phyloP scores from a whole-genome alignment of 2,329 filamentous ascomycete genomes.

The Orbilia javanica region DNA sequence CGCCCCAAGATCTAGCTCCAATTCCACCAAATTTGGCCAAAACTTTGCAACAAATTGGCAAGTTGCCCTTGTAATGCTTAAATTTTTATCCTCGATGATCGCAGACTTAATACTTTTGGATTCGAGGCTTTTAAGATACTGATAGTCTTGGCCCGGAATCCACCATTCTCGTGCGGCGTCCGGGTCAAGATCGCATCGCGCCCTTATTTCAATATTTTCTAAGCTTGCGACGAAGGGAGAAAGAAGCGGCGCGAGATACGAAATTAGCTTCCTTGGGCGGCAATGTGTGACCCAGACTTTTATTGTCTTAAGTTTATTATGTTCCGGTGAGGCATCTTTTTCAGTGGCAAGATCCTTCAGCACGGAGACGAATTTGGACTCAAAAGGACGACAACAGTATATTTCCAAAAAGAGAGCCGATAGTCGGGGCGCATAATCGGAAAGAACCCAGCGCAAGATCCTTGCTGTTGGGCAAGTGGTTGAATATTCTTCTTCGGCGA shows the following conservation, averaged over 20 bases:
- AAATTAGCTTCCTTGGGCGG: slow-evolving; percentile 14
- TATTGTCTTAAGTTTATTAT: slow-evolving; percentile 13
- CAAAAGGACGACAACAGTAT: background rate
- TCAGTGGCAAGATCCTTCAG: background rate
- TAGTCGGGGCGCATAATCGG: background rate
- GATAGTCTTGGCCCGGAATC: background rate
- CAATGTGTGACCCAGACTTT: slow-evolving; percentile 31
- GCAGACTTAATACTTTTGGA: slow-evolving; percentile 1
- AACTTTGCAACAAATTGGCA: background rate
- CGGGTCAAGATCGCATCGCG: slow-evolving; percentile 11
- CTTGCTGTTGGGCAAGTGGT: background rate
- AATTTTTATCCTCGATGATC: slow-evolving; percentile 28
- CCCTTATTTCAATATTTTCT: slow-evolving; percentile 14
- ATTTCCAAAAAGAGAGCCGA: slow-evolving; percentile 46
- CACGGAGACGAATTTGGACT: background rate
- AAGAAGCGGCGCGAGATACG: background rate
- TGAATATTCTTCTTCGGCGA: background rate
- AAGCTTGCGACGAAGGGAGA: slow-evolving; percentile 1
- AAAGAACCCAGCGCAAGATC: slow-evolving; percentile 21
- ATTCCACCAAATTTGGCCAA: slow-evolving; percentile 34
- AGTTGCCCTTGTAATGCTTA: background rate
- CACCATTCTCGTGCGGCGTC: background rate
- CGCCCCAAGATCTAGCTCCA: slow-evolving; percentile 36
- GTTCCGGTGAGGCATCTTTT: background rate
- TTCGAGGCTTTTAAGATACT: background rate